Conservation (phyloP, 495 filamentous ascomycete species). For the Darksidea phi region DNA sequence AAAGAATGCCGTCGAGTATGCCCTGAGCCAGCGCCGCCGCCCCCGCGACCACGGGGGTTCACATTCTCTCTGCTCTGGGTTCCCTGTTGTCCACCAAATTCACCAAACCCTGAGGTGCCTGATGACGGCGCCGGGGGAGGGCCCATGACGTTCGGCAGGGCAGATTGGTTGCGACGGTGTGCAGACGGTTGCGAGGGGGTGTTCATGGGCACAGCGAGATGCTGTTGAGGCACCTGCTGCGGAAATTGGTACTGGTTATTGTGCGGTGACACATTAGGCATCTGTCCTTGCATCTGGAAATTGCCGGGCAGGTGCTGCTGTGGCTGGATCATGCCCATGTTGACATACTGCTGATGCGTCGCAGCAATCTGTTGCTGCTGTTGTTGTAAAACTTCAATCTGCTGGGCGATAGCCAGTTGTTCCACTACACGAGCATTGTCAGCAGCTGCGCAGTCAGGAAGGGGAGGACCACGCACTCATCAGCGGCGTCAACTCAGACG, state of each 20-base stretch:
- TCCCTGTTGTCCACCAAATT: slow-evolving; percentile 61
- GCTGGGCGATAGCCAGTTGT: slow-evolving; percentile 97
- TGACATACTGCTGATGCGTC: slow-evolving; percentile 94
- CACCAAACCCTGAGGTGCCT: slow-evolving; percentile 86
- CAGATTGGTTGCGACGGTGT: slow-evolving; percentile 97
- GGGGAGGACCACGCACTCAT: slow-evolving; percentile 75
- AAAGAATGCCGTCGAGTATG: slow-evolving; percentile 95
- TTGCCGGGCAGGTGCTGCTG: slow-evolving; percentile 73
- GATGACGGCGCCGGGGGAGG: slow-evolving; percentile 97
- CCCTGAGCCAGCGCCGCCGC: slow-evolving; percentile 63
- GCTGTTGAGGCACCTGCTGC: slow-evolving; percentile 68
- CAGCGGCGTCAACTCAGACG: slow-evolving; percentile 94
- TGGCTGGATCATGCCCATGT: slow-evolving; percentile 88
- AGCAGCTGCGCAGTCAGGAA: slow-evolving; percentile 7
- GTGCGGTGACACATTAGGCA: slow-evolving; percentile 78
- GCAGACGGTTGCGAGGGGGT: slow-evolving; percentile 74
- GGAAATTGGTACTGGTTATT: slow-evolving; percentile 86
- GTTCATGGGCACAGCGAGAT: slow-evolving; percentile 68
- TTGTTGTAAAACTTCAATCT: slow-evolving; percentile 95
- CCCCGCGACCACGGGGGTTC: slow-evolving; percentile 71
- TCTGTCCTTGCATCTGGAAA: slow-evolving; percentile 65
- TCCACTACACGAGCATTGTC: slow-evolving; percentile 58
- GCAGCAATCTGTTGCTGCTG: slow-evolving; percentile 97
- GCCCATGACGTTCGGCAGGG: slow-evolving; percentile 91
- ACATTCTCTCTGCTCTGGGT: slow-evolving; percentile 67